Conservation (phyloP, 495 filamentous ascomycete species). For the Xylaria nigripes region DNA sequence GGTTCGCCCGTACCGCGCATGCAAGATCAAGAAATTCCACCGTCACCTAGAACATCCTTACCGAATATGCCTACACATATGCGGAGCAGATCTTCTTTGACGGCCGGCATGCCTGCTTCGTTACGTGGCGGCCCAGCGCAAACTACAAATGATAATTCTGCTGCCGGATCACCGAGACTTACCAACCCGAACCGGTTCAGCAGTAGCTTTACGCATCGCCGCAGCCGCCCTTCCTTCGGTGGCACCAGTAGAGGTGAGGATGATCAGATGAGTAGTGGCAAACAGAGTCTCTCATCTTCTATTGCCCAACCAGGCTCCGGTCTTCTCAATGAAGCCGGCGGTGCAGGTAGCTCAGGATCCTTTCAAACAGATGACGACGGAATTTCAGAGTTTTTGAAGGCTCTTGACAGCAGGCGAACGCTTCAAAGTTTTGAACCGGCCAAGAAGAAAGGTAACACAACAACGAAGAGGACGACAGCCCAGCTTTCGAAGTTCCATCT, state of each 20-base stretch:
- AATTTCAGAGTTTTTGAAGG: slow-evolving; percentile 84
- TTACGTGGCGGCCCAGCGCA: slow-evolving; percentile 46
- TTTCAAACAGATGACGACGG: slow-evolving; percentile 82
- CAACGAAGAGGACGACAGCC: slow-evolving; percentile 55
- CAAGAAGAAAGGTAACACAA: slow-evolving; percentile 48
- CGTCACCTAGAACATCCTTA: slow-evolving; percentile 52
- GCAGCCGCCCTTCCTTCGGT: slow-evolving; percentile 65
- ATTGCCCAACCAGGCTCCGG: slow-evolving; percentile 78
- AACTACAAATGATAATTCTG: slow-evolving; percentile 52
- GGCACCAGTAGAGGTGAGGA: slow-evolving; percentile 68
- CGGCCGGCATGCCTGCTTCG: slow-evolving; percentile 56
- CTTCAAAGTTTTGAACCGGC: slow-evolving; percentile 59
- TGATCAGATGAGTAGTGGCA: slow-evolving; percentile 78
- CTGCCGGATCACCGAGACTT: slow-evolving; percentile 62
- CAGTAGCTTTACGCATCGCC: slow-evolving; percentile 55
- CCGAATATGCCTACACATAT: slow-evolving; percentile 52
- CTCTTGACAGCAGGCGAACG: slow-evolving; percentile 73
- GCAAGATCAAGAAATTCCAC: slow-evolving; percentile 33
- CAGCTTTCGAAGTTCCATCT: slow-evolving; percentile 69
- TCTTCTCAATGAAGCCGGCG: slow-evolving; percentile 62
- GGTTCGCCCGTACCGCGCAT: slow-evolving; percentile 59
- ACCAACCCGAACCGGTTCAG: slow-evolving; percentile 79
- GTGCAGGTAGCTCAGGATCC: slow-evolving; percentile 65
- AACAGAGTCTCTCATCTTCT: slow-evolving; percentile 75
- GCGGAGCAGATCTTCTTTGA: slow-evolving; percentile 58